Percentiles rank a stretch among this genome's conserved stretches.
Conservation (phyloP, 495 filamentous ascomycete genomes). For the Neurospora terricola region DNA sequence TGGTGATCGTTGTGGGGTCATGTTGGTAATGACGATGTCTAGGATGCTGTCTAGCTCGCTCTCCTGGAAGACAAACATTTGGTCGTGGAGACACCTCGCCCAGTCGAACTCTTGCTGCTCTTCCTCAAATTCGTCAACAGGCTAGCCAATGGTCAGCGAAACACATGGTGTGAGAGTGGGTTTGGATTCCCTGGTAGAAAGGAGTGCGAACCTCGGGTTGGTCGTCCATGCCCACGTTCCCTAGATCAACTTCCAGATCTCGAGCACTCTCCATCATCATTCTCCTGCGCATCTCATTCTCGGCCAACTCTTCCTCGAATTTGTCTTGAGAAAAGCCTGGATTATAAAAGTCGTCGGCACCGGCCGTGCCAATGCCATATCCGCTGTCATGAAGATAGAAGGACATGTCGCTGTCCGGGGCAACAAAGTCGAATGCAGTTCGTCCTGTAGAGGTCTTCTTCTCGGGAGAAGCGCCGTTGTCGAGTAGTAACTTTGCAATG, state of each 20-base stretch:
- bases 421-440: slow-evolving; percentile 93
- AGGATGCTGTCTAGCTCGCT: slow-evolving; percentile 80
- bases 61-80: slow-evolving; percentile 99
- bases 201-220: slow-evolving; percentile 66
- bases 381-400: slow-evolving; percentile 90
- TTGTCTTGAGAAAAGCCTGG: slow-evolving; percentile 83
- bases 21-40: slow-evolving; percentile 93
- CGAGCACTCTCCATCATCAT: slow-evolving; percentile 99
- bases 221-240: slow-evolving; percentile 92
- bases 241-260: slow-evolving; percentile 93
- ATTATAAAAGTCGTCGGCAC: slow-evolving; percentile 97
- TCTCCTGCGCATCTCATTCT: slow-evolving; percentile 87
- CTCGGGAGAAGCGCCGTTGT: slow-evolving; percentile 90
- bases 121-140: slow-evolving; percentile 73
- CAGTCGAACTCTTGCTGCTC: slow-evolving; percentile 96
- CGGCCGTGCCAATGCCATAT: slow-evolving; percentile 76
- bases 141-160: slow-evolving; percentile 34
- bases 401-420: slow-evolving; percentile 91
- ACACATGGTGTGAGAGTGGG: slow-evolving; percentile 2
- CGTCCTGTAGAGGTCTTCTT: slow-evolving; percentile 88
- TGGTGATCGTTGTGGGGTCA: slow-evolving; percentile 91
- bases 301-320: slow-evolving; percentile 95
- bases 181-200: not conserved
- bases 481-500: slow-evolving; percentile 83
- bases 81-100: slow-evolving; percentile 89